These are phyloP conservation scores for Mesotaenium endlicherianum DNA, from an alignment of 139 green algal species.

Conservation along the genomic window DNA sequence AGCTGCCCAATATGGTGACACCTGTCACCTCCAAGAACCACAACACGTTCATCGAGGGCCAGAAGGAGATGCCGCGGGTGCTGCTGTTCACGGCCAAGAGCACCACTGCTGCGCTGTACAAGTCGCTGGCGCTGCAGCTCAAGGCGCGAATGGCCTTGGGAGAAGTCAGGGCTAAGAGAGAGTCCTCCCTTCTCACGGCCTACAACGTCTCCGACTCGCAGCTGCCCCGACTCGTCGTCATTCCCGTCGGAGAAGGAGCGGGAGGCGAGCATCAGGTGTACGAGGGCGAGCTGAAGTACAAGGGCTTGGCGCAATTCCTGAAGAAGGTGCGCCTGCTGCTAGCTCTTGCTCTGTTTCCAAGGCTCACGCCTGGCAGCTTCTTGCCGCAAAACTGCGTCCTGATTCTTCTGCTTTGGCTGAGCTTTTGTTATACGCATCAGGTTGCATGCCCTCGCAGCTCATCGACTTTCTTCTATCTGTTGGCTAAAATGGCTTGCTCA, in stretches of 20 bases:
- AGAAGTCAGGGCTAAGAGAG: slow-evolving; percentile 18
- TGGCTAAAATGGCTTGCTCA: neutral
- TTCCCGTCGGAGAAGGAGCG: neutral
- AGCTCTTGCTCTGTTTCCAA: too few species aligned
- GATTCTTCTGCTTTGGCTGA: neutral
- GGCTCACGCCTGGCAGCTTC: too few species aligned
- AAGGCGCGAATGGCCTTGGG: slow-evolving; percentile 26
- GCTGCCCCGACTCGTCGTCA: slow-evolving; percentile 4
- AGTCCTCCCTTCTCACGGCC: neutral
- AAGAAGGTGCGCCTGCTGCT: slow-evolving; percentile 3
- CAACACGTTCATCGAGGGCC: neutral
- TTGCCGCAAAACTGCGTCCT: neutral
- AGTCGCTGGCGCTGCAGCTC: slow-evolving; percentile 10
- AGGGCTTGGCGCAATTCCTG: slow-evolving; percentile 20
- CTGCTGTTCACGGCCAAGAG: slow-evolving; percentile 31
- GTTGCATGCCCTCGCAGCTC: neutral
- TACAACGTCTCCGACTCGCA: neutral
- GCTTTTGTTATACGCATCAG: neutral
- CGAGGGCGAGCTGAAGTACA: slow-evolving; percentile 25
- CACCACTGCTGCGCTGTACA: slow-evolving; percentile 11
- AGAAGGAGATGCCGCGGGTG: slow-evolving; percentile 1
- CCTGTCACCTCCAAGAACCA: neutral
- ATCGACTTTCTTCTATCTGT: neutral
- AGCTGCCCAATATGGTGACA: slow-evolving; percentile 11
- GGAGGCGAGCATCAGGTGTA: slow-evolving; percentile 1